Conservation (phyloP, 148 eudicot species). For the Silene conica region DNA sequence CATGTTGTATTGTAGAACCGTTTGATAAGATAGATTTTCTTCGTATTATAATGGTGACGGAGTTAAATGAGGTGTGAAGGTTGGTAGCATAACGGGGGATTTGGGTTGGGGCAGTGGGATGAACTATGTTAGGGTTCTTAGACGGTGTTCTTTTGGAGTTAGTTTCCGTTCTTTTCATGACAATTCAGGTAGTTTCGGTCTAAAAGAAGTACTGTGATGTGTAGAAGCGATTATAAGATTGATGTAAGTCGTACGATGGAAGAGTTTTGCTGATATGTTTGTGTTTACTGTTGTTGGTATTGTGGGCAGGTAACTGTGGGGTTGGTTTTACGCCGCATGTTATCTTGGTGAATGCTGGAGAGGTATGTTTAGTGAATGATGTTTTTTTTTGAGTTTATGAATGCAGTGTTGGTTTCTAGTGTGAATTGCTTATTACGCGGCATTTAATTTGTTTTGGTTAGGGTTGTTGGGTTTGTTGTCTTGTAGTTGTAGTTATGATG, state of each 20-base stretch:
- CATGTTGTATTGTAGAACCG: too few species aligned
- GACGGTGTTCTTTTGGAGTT: too few species aligned
- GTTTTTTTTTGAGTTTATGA: background rate
- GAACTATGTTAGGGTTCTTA: too few species aligned
- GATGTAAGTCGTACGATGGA: background rate
- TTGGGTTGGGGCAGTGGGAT: too few species aligned
- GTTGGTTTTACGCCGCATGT: constrained; percentile 82
- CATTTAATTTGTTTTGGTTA: background rate
- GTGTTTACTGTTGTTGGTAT: constrained; percentile 10
- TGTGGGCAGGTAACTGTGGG: constrained; percentile 61
- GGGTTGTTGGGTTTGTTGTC: background rate
- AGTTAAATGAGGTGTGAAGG: too few species aligned
- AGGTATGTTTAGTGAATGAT: constrained; percentile 42
- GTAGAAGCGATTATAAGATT: too few species aligned
- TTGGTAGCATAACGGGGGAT: background rate
- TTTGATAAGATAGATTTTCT: too few species aligned
- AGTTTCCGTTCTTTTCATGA: too few species aligned
- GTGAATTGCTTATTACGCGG: background rate
- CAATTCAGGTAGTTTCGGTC: too few species aligned
- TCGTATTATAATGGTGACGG: too few species aligned
- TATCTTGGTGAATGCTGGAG: constrained; percentile 67
- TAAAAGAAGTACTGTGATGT: too few species aligned
- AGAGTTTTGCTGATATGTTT: constrained; percentile 1
- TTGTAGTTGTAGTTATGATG: background rate
- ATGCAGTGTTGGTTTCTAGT: background rate